A percentile compares a stretch with the other conserved stretches of the same genome.
Evolutionary conservation across 495 filamentous ascomycete species (phyloP).

Genomic region (Chlorociboria aeruginascens): DNA sequence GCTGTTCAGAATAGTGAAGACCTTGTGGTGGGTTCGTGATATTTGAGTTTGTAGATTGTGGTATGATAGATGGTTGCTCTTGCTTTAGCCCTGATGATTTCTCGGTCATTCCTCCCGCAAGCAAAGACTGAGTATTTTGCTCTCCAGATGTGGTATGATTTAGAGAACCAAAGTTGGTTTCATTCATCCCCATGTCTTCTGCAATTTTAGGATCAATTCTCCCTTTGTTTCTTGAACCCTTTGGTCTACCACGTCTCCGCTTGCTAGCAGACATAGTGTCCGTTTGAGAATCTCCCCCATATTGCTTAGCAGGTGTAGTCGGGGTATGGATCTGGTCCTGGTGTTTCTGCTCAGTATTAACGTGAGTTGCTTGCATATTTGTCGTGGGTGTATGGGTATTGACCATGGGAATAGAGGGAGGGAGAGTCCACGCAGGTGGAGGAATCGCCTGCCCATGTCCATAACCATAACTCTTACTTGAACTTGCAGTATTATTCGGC

Average conservation of each 20-base stretch:
- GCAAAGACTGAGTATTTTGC: slow-evolving; percentile 2
- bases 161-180: background rate
- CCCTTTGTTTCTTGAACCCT: slow-evolving; percentile 18
- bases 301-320: slow-evolving; percentile 3
- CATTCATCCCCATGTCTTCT: background rate
- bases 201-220: background rate
- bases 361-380: background rate
- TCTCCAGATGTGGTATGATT: background rate
- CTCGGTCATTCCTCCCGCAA: background rate
- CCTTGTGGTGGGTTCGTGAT: slow-evolving; percentile 4
- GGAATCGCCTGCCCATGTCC: slow-evolving; percentile 17
- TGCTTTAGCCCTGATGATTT: slow-evolving; percentile 3
- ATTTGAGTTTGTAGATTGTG: slow-evolving; percentile 1
- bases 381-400: slow-evolving; percentile 9
- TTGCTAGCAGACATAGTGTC: slow-evolving; percentile 10
- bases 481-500: slow-evolving; percentile 3
- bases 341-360: slow-evolving; percentile 9
- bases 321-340: slow-evolving; percentile 1
- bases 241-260: slow-evolving; percentile 17
- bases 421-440: slow-evolving; percentile 18
- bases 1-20: slow-evolving; percentile 5
- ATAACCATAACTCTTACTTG: slow-evolving; percentile 19
- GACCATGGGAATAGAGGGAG: slow-evolving; percentile 11
- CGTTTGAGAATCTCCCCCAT: background rate
- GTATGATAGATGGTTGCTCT: background rate